Evolutionary conservation across 192 early-diverging fungal species (phyloP), one percentile per base, ranked within the genome.

Genomic region (Powellomyces hirtus): DNA sequence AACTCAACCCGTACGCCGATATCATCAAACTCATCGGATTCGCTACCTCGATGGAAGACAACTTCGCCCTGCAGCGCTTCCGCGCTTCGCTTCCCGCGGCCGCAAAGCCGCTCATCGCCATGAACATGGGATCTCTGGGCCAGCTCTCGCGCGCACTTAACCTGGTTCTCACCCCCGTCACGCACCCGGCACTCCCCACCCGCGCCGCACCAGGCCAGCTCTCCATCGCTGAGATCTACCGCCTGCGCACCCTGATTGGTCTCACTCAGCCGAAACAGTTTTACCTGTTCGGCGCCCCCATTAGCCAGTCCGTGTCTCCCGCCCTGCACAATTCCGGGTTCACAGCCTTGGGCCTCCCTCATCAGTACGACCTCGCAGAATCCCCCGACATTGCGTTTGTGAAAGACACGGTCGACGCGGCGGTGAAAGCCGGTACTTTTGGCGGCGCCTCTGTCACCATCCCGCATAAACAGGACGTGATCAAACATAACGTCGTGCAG

Each of bases 361-460:
- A 96, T 80, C 40, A 79, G 16, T 98, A 97, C 75, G 73, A 74
- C 22, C 76, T 95, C 22, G 79, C 78, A 26, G 93, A 98, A 73
- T 89, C 88, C 0, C 75, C 83, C 2, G 75, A 79, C 33, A 81
- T 89, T 7, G 79, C 84, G 18, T 75, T 82, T 31, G 88, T 86
- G 51, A 70, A 88, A 38, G 73, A 62, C 3, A 62, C 53, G 14
- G 59, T 78, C 38, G 57, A 67, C 16, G 33, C 50, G 37, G 68
- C 40, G 4, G 53, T 71, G 42, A 81, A 18, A 52, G 76, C 52
- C 29, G 75, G 5, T 66, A 83, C 52, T 10, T 98, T 97, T 88
- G 94, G 95, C 49, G 97, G 97, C 57, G 93, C 91, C 0, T 92
- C 90, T 20, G 91, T 99, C 0, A 99, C 97, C 2, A 98, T 98